Conservation (phyloP, 2,329 filamentous ascomycete species). For the Raffaelea ambrosiae region DNA sequence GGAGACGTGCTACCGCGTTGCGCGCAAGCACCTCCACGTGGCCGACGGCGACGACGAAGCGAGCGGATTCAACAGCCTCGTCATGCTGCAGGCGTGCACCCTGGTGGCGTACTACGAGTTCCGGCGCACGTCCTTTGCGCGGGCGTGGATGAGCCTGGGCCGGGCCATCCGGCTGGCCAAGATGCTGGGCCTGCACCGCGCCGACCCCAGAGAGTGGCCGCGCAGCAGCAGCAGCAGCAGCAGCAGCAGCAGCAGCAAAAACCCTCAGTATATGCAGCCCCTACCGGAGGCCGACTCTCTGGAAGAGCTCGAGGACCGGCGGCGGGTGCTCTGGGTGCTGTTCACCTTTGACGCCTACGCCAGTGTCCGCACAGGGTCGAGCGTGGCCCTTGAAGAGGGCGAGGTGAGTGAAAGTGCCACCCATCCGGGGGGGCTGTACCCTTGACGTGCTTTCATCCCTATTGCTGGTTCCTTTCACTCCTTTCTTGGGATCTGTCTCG, state of each 20-base stretch:
- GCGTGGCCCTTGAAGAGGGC: too few species aligned
- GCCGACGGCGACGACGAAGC: neutral
- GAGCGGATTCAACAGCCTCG: neutral
- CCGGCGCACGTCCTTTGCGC: neutral
- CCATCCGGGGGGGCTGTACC: too few species aligned
- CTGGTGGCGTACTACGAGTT: neutral
- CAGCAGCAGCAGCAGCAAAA: too few species aligned
- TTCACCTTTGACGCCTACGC: too few species aligned
- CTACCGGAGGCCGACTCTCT: neutral
- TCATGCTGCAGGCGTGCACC: neutral
- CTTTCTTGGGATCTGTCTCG: too few species aligned
- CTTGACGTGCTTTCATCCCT: too few species aligned
- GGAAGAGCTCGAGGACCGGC: too few species aligned
- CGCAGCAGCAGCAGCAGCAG: too few species aligned
- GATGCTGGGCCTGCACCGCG: neutral
- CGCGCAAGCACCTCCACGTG: neutral
- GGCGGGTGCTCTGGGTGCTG: too few species aligned
- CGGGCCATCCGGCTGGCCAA: neutral
- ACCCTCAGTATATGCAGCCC: neutral
- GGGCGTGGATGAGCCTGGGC: neutral
- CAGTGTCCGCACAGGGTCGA: too few species aligned
- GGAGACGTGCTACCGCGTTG: neutral
- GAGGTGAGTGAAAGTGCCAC: too few species aligned
- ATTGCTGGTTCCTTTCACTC: too few species aligned
- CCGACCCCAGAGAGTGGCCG: neutral